These are phyloP conservation scores for Rhizoclosmatium sp. DNA, from an alignment of 192 early-diverging fungal genomes.

Conservation along the genomic window DNA sequence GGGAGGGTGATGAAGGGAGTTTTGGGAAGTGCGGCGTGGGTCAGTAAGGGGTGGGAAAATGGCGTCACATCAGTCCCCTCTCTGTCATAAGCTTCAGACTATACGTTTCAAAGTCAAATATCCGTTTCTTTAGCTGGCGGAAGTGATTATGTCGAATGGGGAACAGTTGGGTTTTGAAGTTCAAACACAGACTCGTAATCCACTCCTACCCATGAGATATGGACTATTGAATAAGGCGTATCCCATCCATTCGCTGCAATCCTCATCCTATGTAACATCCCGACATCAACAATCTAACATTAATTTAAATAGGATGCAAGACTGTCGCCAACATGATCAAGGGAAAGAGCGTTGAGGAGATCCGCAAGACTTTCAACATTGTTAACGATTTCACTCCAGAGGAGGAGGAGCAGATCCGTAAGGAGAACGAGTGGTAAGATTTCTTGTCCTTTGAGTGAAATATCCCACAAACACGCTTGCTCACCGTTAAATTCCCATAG, in stretches of 20 bases:
- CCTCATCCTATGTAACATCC: not conserved
- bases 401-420: constrained; percentile 84
- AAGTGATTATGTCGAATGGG: no score
- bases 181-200: no score
- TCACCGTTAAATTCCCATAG: not conserved
- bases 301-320: constrained; percentile 64
- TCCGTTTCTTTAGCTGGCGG: no score
- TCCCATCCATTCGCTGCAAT: not conserved
- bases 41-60: no score
- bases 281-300: not conserved
- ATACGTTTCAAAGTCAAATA: no score
- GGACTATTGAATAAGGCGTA: no score
- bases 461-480: not conserved
- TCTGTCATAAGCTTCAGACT: no score
- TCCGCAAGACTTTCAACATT: constrained; percentile 93
- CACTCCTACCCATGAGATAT: no score
- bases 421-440: constrained; percentile 52
- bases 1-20: not conserved
- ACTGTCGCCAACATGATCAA: constrained; percentile 94
- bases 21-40: not conserved
- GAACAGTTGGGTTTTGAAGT: no score
- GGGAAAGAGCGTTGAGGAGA: constrained; percentile 87
- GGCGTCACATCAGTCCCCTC: no score
- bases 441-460: not conserved
- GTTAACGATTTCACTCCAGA: constrained; percentile 94